Evolutionary conservation across 2,329 filamentous ascomycete genomes (phyloP).

Genomic region (Colletotrichum sp.): DNA sequence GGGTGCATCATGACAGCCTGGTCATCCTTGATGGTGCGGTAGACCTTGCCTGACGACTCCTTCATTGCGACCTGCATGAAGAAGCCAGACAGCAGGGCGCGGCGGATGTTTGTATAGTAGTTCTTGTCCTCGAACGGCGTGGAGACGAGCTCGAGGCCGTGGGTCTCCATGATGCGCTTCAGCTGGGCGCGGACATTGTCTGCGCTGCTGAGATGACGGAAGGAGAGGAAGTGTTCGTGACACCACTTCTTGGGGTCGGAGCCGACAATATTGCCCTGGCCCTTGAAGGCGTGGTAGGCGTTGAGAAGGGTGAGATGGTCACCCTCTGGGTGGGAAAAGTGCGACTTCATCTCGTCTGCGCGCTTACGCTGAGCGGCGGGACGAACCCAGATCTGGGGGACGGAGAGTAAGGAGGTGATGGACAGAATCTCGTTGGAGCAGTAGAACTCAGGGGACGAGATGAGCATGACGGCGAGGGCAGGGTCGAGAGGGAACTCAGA

Average conservation of each 20-base stretch:
- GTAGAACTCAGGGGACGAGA: slow-evolving; percentile 96
- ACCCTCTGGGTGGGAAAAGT: slow-evolving; percentile 91
- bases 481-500: slow-evolving; percentile 97
- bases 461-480: slow-evolving; percentile 94
- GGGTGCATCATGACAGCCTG: slow-evolving; percentile 93
- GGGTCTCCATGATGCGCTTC: slow-evolving; percentile 94
- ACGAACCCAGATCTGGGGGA: slow-evolving; percentile 91
- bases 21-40: slow-evolving; percentile 95
- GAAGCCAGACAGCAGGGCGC: slow-evolving; percentile 91
- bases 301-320: slow-evolving; percentile 97
- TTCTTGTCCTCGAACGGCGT: slow-evolving; percentile 94
- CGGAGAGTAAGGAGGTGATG: slow-evolving; percentile 90
- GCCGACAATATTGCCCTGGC: slow-evolving; percentile 66
- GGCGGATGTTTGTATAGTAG: slow-evolving; percentile 97
- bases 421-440: slow-evolving; percentile 99
- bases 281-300: slow-evolving; percentile 97
- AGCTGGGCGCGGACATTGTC: slow-evolving; percentile 94
- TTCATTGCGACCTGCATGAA: slow-evolving; percentile 99
- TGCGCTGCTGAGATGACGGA: slow-evolving; percentile 86
- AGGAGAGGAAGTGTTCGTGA: slow-evolving; percentile 93
- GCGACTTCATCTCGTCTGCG: slow-evolving; percentile 95
- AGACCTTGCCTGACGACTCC: slow-evolving; percentile 86
- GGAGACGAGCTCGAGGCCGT: slow-evolving; percentile 83
- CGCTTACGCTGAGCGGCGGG: slow-evolving; percentile 85
- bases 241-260: slow-evolving; percentile 89